phyloP scores from a whole-genome alignment of 192 early-diverging fungal species.

The Funneliformis geosporum region DNA sequence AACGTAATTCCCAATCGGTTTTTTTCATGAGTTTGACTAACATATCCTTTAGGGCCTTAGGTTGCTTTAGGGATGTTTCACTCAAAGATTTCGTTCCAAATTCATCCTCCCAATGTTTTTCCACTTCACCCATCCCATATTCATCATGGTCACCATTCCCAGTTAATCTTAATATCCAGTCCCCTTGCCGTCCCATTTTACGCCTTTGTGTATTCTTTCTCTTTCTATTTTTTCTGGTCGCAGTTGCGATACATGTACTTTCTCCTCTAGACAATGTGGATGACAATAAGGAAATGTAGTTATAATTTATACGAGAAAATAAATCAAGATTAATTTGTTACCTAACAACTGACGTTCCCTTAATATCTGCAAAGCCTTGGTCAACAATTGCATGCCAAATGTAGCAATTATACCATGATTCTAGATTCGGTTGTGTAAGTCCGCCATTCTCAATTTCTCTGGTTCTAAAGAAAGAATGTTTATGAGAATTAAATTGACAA shows the following conservation, averaged over 20 bases:
- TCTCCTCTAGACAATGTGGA: conserved; percentile 9
- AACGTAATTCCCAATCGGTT: conserved; percentile 22
- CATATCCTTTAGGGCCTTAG: conserved; percentile 30
- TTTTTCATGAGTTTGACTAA: conserved; percentile 31
- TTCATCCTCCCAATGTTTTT: conserved; percentile 5
- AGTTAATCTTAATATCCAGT: conserved; percentile 22
- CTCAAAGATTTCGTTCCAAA: conserved; percentile 29
- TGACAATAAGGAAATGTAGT: not conserved
- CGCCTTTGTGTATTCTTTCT: not conserved
- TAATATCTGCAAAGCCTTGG: conserved; percentile 30
- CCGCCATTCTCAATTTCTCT: conserved; percentile 30
- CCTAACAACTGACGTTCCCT: conserved; percentile 19
- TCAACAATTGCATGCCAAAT: conserved; percentile 29
- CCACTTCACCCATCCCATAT: conserved; percentile 20
- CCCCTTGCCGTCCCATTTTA: conserved; percentile 2
- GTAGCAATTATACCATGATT: conserved; percentile 34
- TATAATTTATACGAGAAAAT: not conserved
- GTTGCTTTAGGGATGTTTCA: conserved; percentile 13
- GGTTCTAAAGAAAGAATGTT: conserved; percentile 15
- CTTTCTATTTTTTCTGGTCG: conserved; percentile 14
- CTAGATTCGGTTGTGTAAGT: conserved; percentile 20
- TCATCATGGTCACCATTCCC: conserved; percentile 23
- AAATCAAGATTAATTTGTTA: conserved; percentile 25
- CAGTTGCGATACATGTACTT: conserved; percentile 23
- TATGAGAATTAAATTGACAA: conserved; percentile 1